Evolutionary conservation across 148 eudicot genomes (phyloP), one percentile per base, ranked within the genome.

Genomic region (Bassia scoparia): DNA sequence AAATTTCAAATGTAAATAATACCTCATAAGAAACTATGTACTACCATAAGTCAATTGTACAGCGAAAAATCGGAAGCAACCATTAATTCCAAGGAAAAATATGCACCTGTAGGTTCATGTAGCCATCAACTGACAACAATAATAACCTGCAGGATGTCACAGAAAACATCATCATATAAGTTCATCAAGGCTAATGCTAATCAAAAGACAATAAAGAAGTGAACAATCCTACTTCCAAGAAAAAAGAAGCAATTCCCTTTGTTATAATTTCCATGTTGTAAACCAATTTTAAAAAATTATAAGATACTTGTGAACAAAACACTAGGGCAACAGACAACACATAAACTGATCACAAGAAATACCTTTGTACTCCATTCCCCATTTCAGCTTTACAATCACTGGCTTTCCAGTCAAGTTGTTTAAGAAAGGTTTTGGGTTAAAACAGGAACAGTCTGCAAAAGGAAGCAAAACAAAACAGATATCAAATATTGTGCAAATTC

Each of bases 341-440:
- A 5, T 2, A 21, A 16, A n/a, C 20, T 21, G 16, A 21, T 34
- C 41, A 69, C 37, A 21, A 10, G 0, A 52, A 38, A 61, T 82
- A 88, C 92, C 92, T 86, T 88, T 86, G 73, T 86, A 88, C 70
- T 88, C 89, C 92, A 86, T 88, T 71, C 92, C 92, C 92, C 92
- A 88, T 75, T 88, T 88, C 76, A 88, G 78, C 64, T 86, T 88
- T 65, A 88, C 89, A 55, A 86, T 84, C 66, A 88, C 89, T 53
- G 71, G 84, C 81, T 86, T 88, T 50, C 92, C 92, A 58, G 89
- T 88, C 76, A 88, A 77, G 78, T 88, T 88, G 87, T 88, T 88
- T 75, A 88, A 78, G 77, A 88, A 88, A 35, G 92, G 92, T 76
- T 88, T 88, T 8, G 92, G 92, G 81, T 88, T 88, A 75, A n/a